Evolutionary conservation across 2,329 filamentous ascomycete species (phyloP).

Genomic region (Talaromyces verruculosus): DNA sequence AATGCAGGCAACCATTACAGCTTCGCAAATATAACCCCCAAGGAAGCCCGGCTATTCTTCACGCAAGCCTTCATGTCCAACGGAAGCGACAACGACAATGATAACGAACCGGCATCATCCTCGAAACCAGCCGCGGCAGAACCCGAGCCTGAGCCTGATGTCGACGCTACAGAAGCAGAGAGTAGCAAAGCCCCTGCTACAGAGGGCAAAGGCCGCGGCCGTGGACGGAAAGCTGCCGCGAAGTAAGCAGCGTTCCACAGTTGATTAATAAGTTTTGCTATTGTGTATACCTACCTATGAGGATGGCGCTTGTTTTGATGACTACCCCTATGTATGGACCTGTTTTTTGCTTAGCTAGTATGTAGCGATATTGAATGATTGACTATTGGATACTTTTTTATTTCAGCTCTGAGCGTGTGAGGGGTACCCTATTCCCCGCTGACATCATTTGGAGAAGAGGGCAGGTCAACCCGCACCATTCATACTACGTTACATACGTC

Average conservation of each 20-base stretch:
- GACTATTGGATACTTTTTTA: not conserved
- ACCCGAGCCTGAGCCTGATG: not conserved
- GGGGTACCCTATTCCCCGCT: not conserved
- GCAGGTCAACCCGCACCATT: slow-evolving; percentile 2
- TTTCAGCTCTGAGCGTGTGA: not conserved
- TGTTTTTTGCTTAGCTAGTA: not conserved
- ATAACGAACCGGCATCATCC: not conserved
- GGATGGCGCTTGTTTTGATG: not conserved
- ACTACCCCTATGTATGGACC: not conserved
- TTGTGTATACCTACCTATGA: slow-evolving; percentile 4
- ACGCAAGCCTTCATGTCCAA: slow-evolving; percentile 73
- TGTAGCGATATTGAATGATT: slow-evolving; percentile 1
- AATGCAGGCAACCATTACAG: slow-evolving; percentile 78
- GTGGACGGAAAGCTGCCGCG: slow-evolving; percentile 23
- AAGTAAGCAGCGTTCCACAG: slow-evolving; percentile 15
- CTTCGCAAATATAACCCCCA: slow-evolving; percentile 76
- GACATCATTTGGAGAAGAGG: slow-evolving; percentile 1
- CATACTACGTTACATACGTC: slow-evolving; percentile 7
- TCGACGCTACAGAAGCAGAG: not conserved
- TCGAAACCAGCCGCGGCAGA: not conserved
- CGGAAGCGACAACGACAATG: slow-evolving; percentile 9
- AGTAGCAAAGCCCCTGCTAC: slow-evolving; percentile 4
- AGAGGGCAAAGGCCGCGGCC: slow-evolving; percentile 12
- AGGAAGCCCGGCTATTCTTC: slow-evolving; percentile 81
- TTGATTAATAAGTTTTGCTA: not conserved